Evolutionary conservation across 2,329 filamentous ascomycete genomes (phyloP), one percentile per base, ranked within the genome.

Genomic region (Didymella sp.): DNA sequence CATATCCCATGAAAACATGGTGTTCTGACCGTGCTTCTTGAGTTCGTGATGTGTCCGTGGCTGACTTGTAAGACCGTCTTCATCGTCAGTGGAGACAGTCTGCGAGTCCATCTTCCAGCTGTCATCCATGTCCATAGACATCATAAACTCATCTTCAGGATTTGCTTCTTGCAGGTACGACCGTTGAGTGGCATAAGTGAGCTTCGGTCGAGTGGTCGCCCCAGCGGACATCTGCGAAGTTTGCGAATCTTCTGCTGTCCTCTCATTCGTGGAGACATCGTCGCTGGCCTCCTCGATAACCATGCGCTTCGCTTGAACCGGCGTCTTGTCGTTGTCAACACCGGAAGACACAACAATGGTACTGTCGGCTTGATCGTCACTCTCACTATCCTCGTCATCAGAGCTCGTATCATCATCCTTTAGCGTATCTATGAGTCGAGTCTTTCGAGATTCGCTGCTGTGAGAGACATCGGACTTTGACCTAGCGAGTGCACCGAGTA

Each of bases 21-120:
- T 79, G 60, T 85, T 85, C 28, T 81, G 79, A 2, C 86, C 86
- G 48, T 83, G 80, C 37, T 83, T 83, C 52, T 85, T 80, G 30
- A 89, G 77, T 68, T 88, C 86, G 61, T 88, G 85, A 24, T 87
- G 84, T 52, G 82, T 85, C 56, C 84, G 80, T 43, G 86, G 78
- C 75, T 66, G 77, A 66, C 53, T 74, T 65, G 43, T 58, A 45
- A 48, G 62, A 8, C 72, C 71, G 2, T 73, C 75, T 33, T 81
- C 80, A 13, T 83, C 82, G 8, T 81, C 79, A 5, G 81, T 78
- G 15, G 73, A 59, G 43, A 74, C 49, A 25, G 31, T 50, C 11
- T 63, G 60, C 9, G 58, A 62, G 28, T 64, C 55, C 31, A 61
- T 60, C 21, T 59, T 66, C 54, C 68, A 55, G 35, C 59, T 44